Evolutionary conservation across 2,329 filamentous ascomycete genomes (phyloP), one percentile per base, ranked within the genome.

Genomic region (Colletotrichum navitas): DNA sequence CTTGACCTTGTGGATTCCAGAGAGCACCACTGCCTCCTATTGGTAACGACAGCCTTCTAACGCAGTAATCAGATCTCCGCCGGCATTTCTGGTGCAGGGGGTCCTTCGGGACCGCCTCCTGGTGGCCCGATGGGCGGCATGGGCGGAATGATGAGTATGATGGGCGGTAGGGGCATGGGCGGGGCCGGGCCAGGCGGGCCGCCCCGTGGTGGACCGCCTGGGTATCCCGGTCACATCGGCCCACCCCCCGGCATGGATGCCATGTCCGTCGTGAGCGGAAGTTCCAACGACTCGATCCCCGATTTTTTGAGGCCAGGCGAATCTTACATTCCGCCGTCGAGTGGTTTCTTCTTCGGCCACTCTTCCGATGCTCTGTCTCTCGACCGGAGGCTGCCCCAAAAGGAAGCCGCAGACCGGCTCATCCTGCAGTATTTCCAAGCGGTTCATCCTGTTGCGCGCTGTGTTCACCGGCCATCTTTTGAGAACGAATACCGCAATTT

Each of bases 361-460:
- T 71, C 85, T 73, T 74, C 82, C 75, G 77, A 85, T 76, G 79
- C 85, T 73, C 83, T 84, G 12, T 84, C 85, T 1, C 79, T 93
- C 10, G 82, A 90, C 63, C 85, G 89, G 39, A 89, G 91, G 73
- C 81, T 94, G 10, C 92, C 92, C 0, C 83, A 86, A 5, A 85
- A 85, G 69, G 78, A 81, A 14, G 83, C 87, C 4, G 89, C 90
- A 4, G 89, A 93, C 78, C 84, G 85, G 45, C 83, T 95, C 3
- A 83, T 93, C 55, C 82, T 86, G 55, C 90, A 91, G 68, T 94
- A 94, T 76, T 92, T 91, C 79, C 77, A 84, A 34, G 87, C 88
- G 21, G 92, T 94, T 18, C 91, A 94, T 78, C 87, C 89, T 2
- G 85, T 94, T 65, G 90, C 90, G 32, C 86, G 89, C n/a, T 87